A percentile compares a stretch with the other conserved stretches of the same genome.
Evolutionary conservation across 495 filamentous ascomycete genomes (phyloP).

Genomic region (Evernia prunastri): DNA sequence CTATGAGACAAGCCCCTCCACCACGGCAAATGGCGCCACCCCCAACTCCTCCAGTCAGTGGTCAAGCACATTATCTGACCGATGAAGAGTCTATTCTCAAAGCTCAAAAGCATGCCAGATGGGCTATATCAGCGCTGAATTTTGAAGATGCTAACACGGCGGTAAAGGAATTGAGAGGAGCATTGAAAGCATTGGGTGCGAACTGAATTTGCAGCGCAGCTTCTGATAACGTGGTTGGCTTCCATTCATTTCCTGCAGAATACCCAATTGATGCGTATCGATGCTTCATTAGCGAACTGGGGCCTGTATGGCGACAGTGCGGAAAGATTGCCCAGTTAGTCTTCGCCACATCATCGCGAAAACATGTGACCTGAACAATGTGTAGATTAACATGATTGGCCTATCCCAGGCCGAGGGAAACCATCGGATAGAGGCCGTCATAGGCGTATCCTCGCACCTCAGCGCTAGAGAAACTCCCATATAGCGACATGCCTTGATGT

Average conservation of each 20-base stretch:
- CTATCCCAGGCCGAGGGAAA: too few species aligned
- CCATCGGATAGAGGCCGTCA: too few species aligned
- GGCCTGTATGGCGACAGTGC: too few species aligned
- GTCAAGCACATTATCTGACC: constrained; percentile 25
- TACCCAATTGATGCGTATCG: not conserved
- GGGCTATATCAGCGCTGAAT: constrained; percentile 93
- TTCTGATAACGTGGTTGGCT: not conserved
- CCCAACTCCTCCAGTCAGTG: not conserved
- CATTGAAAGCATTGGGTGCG: constrained; percentile 62
- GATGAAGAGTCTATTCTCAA: constrained; percentile 71
- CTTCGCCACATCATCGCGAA: too few species aligned
- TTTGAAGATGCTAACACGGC: constrained; percentile 95
- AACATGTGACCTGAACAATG: too few species aligned
- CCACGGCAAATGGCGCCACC: not conserved
- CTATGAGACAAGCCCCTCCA: not conserved
- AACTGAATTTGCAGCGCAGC: constrained; percentile 3
- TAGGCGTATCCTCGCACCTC: too few species aligned
- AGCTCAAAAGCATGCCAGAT: constrained; percentile 93
- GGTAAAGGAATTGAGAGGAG: constrained; percentile 72
- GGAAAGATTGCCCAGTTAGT: too few species aligned
- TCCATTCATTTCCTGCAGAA: not conserved
- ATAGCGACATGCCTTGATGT: too few species aligned
- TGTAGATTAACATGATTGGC: too few species aligned
- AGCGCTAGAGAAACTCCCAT: too few species aligned
- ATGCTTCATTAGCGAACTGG: not conserved